Evolutionary conservation across 2,329 filamentous ascomycete species (phyloP), one percentile per base, ranked within the genome.

Genomic region (Botrytis elliptica): DNA sequence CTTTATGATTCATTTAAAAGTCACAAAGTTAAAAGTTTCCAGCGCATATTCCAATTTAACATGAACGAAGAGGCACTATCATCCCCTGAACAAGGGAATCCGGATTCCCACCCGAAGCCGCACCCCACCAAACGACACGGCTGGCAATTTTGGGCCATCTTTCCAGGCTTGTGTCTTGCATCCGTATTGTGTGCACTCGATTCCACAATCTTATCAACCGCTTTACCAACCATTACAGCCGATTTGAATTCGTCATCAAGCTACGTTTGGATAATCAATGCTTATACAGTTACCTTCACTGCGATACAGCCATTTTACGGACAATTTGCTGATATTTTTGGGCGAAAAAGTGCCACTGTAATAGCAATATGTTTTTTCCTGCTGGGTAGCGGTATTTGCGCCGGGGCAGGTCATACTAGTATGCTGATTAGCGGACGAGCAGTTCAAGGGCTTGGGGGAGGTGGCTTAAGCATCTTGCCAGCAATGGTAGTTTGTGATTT

Each of bases 281-380:
- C 49, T 36, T 75, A 59, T 33, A 36, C 69, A 25, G 42, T 75
- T 20, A 63, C 67, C 5, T 42, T 62, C 4, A 71, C 74, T 22
- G 68, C 55, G 38, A 40, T 65, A 14, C 74, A 75, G 52, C 74
- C 74, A 10, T 69, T 76, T 3, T 74, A 85, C 52, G 86, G 85
- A 1, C 86, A 88, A 75, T 75, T 87, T 1, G 83, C 85, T 18
- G 83, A 88, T 70, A 82, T 89, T 29, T 89, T 86, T 74, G 87
- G 88, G 3, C 83, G 88, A 1, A 82, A 85, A 33, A 83, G 80
- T 65, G 78, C 83, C 38, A 81, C 82, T n/a, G 79, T 88, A 0
- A 67, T 78, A 12, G 79, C 84, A 4, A 82, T 88, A 42, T 29
- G 18, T 2, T 14, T 76, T 9, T 77, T 77, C 33, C 73, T 70